These are phyloP conservation scores for Tympanopsis confertula DNA, from an alignment of 2,329 filamentous ascomycete genomes.

Conservation along the genomic window DNA sequence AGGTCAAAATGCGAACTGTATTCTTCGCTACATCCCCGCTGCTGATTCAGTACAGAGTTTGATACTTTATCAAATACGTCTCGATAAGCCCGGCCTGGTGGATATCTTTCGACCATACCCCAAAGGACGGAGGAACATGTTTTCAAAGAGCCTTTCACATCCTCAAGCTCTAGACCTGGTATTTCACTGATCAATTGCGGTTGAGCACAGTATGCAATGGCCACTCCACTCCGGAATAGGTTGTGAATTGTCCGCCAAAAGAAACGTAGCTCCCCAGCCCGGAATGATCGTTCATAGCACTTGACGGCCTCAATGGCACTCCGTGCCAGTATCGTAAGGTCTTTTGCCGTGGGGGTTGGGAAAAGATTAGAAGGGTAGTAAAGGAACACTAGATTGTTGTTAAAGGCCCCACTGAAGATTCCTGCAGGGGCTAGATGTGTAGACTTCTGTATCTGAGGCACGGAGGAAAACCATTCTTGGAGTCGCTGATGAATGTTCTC, in stretches of 20 bases:
- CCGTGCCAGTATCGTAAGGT: conserved; percentile 7
- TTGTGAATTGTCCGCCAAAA: conserved; percentile 14
- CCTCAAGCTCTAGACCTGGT: not conserved
- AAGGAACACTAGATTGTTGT: conserved; percentile 7
- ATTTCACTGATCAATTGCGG: not conserved
- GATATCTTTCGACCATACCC: conserved; percentile 16
- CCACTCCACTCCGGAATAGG: conserved; percentile 10
- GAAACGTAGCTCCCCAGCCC: conserved; percentile 10
- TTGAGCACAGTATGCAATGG: conserved; percentile 9
- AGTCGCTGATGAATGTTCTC: conserved; percentile 7
- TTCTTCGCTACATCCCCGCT: too few relatives aligned
- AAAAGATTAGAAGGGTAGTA: conserved; percentile 10
- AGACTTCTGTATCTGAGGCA: too few relatives aligned
- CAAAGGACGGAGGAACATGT: conserved; percentile 12
- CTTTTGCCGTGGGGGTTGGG: conserved; percentile 4
- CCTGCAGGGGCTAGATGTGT: conserved; percentile 10
- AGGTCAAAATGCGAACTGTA: too few relatives aligned
- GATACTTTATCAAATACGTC: conserved; percentile 15
- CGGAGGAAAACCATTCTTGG: conserved; percentile 6
- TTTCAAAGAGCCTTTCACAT: conserved; percentile 5
- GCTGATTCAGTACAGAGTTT: too few relatives aligned
- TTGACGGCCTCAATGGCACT: conserved; percentile 8
- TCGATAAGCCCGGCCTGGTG: conserved; percentile 10
- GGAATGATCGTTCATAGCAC: conserved; percentile 9
- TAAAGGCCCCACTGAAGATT: conserved; percentile 10